These are phyloP conservation scores for Cryptosporidium felis DNA, from an alignment of 169 alveolate species.

Conservation along the genomic window DNA sequence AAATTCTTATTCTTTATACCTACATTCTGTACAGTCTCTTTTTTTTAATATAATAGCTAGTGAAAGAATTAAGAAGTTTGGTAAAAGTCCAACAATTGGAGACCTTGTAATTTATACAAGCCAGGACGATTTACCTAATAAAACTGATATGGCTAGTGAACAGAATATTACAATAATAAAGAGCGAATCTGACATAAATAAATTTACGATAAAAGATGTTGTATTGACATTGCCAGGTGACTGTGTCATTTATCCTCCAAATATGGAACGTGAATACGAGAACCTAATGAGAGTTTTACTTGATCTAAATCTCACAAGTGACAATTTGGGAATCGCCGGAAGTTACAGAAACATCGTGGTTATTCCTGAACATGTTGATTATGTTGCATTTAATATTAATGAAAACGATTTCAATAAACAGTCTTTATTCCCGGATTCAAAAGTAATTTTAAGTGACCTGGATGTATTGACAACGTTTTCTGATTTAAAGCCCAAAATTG, in stretches of 20 bases:
- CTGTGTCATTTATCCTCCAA: conserved; percentile 80
- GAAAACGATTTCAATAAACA: conserved; percentile 74
- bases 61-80: conserved; percentile 87
- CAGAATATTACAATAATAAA: conserved; percentile 78
- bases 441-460: conserved; percentile 45
- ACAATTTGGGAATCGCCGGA: conserved; percentile 79
- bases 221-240: conserved; percentile 93
- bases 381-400: conserved; percentile 73
- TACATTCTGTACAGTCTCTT: conserved; percentile 92
- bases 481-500: background rate
- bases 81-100: conserved; percentile 80
- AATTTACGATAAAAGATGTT: conserved; percentile 85
- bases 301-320: conserved; percentile 76
- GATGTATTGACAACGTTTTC: conserved; percentile 7
- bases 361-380: conserved; percentile 79
- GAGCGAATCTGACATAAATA: conserved; percentile 81
- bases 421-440: conserved; percentile 72
- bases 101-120: conserved; percentile 78
- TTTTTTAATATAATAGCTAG: conserved; percentile 87
- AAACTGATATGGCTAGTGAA: conserved; percentile 59
- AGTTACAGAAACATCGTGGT: conserved; percentile 84
- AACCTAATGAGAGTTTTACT: conserved; percentile 75
- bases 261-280: conserved; percentile 67
- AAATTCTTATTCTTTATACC: conserved; percentile 85
- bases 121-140: conserved; percentile 77